A percentile compares a stretch with the other conserved stretches of the same genome.
Evolutionary conservation across 805 yeast species (phyloP).

Genomic region (Starmerella gropengiesseri): DNA sequence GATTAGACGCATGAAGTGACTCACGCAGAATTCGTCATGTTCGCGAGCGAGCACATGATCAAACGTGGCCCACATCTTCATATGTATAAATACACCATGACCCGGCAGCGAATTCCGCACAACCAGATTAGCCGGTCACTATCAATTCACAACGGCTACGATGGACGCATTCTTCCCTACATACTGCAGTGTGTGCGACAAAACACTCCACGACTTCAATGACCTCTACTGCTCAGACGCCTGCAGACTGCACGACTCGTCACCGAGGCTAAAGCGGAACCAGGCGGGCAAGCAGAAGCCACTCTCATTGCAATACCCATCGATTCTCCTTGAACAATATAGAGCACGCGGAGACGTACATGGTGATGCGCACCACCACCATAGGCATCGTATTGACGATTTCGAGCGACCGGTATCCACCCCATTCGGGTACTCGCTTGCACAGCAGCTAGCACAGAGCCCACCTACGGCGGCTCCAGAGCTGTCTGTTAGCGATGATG

Average conservation of each 20-base stretch:
- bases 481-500: conserved; percentile 19
- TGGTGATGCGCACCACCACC: not conserved
- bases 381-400: not conserved
- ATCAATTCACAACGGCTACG: not conserved
- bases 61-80: not conserved
- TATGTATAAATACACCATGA: conserved; percentile 1
- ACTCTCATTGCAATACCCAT: conserved; percentile 14
- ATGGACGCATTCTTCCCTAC: conserved; percentile 24
- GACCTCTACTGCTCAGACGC: conserved; percentile 29
- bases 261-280: not conserved
- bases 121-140: not conserved
- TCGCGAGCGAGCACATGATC: conserved; percentile 15
- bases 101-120: not conserved
- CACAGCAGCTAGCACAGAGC: not conserved
- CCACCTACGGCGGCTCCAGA: conserved; percentile 13
- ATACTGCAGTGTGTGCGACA: conserved; percentile 32
- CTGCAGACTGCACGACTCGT: conserved; percentile 27
- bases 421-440: too few relatives aligned
- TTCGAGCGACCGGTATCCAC: too few relatives aligned
- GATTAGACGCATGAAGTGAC: conserved; percentile 5
- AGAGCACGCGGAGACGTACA: not conserved
- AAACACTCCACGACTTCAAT: conserved; percentile 23
- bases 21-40: conserved; percentile 14
- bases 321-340: conserved; percentile 9
- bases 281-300: conserved; percentile 4